Percentiles rank a stretch among this genome's conserved stretches.
phyloP scores from a whole-genome alignment of 129 eudicot genomes.

The Centrapalus pauciflorus region DNA sequence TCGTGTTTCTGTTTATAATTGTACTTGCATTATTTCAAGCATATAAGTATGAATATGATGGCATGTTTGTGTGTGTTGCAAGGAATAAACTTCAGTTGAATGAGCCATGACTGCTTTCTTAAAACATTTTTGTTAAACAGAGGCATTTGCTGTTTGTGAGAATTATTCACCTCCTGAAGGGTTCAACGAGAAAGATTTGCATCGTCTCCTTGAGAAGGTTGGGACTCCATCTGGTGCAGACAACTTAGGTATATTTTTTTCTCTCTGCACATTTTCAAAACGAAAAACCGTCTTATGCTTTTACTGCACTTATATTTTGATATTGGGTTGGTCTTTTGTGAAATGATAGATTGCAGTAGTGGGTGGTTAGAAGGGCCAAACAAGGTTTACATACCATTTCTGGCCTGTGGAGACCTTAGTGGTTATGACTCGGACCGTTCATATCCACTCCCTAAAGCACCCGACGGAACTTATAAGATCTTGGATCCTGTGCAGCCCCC shows the following conservation, averaged over 20 bases:
- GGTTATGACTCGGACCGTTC: slow-evolving; percentile 98
- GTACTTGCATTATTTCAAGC: not conserved
- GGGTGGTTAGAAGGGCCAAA: slow-evolving; percentile 97
- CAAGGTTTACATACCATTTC: slow-evolving; percentile 88
- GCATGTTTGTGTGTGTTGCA: no score
- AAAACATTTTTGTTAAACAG: slow-evolving; percentile 34
- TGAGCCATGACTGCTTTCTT: not conserved
- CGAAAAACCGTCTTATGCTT: no score
- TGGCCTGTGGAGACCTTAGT: slow-evolving; percentile 93
- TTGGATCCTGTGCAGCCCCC: slow-evolving; percentile 98
- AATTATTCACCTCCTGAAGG: slow-evolving; percentile 98
- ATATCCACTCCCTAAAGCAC: slow-evolving; percentile 75
- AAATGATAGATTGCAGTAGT: slow-evolving; percentile 84
- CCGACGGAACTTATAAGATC: slow-evolving; percentile 65
- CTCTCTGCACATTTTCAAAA: not conserved
- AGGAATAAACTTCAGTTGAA: not conserved
- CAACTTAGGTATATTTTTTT: slow-evolving; percentile 53
- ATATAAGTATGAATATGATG: not conserved
- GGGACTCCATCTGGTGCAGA: slow-evolving; percentile 96
- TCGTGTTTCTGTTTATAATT: not conserved
- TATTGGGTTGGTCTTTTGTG: not conserved
- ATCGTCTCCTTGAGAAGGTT: slow-evolving; percentile 83
- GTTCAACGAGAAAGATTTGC: slow-evolving; percentile 83
- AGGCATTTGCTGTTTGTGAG: slow-evolving; percentile 97
- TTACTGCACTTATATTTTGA: not conserved